phyloP scores from a whole-genome alignment of 805 yeast genomes.

The Myxozyma sirexii region DNA sequence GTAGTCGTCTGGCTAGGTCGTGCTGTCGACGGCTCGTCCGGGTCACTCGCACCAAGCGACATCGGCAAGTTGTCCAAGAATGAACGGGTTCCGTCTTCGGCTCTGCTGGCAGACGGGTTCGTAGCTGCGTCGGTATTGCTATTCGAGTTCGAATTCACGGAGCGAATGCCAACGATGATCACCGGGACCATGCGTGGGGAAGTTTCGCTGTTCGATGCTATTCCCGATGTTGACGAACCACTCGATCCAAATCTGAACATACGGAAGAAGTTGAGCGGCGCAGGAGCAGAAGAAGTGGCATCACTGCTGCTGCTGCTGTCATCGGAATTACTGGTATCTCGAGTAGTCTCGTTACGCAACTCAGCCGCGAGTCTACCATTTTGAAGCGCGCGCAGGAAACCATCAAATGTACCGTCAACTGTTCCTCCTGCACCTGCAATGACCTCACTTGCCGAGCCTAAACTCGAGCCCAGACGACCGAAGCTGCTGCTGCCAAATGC shows the following conservation, averaged over 20 bases:
- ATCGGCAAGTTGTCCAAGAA: constrained; percentile 20
- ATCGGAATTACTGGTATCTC: not conserved
- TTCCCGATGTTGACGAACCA: not conserved
- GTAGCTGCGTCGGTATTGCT: constrained; percentile 9
- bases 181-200: constrained; percentile 47
- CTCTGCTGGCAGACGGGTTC: constrained; percentile 3
- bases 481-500: not conserved
- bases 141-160: constrained; percentile 38
- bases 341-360: constrained; percentile 39
- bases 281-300: constrained; percentile 8
- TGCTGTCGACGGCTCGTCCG: not conserved
- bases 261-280: constrained; percentile 42
- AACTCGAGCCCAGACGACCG: not conserved
- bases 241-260: constrained; percentile 42
- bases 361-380: constrained; percentile 49
- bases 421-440: constrained; percentile 28
- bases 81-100: constrained; percentile 10
- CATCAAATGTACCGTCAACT: constrained; percentile 49
- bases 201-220: not conserved
- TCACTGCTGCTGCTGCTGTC: constrained; percentile 6
- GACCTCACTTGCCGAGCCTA: not conserved
- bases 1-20: not conserved
- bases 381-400: constrained; percentile 49
- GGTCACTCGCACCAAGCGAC: constrained; percentile 4
- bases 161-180: constrained; percentile 53